phyloP scores from a whole-genome alignment of 2,329 filamentous ascomycete species.

The Chlorencoelia australis region DNA sequence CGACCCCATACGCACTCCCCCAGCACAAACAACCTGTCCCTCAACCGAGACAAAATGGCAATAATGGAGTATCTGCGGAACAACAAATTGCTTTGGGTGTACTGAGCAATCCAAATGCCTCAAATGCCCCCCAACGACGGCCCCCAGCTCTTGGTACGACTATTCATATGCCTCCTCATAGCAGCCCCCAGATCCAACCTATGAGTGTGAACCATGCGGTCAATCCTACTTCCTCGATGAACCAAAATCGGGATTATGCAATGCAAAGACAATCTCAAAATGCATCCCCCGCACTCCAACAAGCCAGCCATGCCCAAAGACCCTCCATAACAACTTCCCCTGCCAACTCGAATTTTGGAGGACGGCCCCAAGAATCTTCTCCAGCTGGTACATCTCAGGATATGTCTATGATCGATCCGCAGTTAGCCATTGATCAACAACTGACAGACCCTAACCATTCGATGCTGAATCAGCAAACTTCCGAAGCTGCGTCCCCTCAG shows the following conservation, averaged over 20 bases:
- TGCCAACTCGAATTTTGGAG: constrained; percentile 16
- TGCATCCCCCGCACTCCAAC: constrained; percentile 21
- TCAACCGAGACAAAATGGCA: constrained; percentile 18
- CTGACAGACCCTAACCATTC: constrained; percentile 13
- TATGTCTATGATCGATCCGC: constrained; percentile 27
- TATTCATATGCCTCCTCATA: constrained; percentile 25
- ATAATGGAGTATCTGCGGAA: constrained; percentile 22
- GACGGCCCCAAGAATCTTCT: constrained; percentile 18
- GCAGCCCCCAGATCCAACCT: constrained; percentile 18
- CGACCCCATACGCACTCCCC: constrained; percentile 21
- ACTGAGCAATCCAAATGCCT: constrained; percentile 18
- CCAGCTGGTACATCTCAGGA: constrained; percentile 19
- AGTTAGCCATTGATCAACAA: constrained; percentile 24
- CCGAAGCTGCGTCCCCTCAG: constrained; percentile 8
- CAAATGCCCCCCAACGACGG: constrained; percentile 24
- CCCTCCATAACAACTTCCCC: constrained; percentile 21
- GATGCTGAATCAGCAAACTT: constrained; percentile 9
- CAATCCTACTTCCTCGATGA: constrained; percentile 17
- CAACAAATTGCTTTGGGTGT: constrained; percentile 27
- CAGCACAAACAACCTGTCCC: constrained; percentile 16
- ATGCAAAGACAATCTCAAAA: constrained; percentile 23
- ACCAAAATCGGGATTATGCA: constrained; percentile 12
- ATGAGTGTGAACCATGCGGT: constrained; percentile 26
- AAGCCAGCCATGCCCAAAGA: constrained; percentile 14
- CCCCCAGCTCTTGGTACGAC: constrained; percentile 23